Base-by-base conservation (phyloP, 1,139 yeast genomes). In the Magnusiomyces sp. region DNA sequence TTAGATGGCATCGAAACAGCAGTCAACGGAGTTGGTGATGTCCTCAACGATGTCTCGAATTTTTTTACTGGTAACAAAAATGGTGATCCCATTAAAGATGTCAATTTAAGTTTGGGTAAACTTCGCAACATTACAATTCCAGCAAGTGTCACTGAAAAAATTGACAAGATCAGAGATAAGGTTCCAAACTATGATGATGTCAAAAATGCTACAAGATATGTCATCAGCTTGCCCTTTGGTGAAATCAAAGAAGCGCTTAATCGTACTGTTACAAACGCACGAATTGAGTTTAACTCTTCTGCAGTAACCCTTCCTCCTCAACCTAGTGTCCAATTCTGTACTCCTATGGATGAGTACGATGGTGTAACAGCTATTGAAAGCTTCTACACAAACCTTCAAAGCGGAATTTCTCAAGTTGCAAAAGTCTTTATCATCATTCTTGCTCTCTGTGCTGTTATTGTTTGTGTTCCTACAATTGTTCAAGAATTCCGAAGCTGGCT, bases 51-150 rank as follows among this genome's bases (percentile, higher is more conserved):
- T 33, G 71, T 87, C 1, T 76, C 77, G 46, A 67, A 69, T 43
- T 72, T 84, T 40, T 81, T 90, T 58, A 70, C 76, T 1, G 81
- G 77, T 16, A 70, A 71, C 29, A 40, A 40, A 20, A 68, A 68
- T 47, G 65, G 66, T 14, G 59, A 67, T 31, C 6, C 51, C 50
- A 27, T 41, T 55, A 67, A 68, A 29, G 42, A 67, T 32, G 62
- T 92, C 14, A 77, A 81, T 57, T 60, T 84, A 32, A 81, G 94
- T 0, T 72, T 87, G 1, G 62, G 68, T 2, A 67, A 76, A 0
- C 70, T 90, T 55, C 68, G 73, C 50, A 71, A 81, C 53, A 65
- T 92, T 49, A 63, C 75, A 13, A 83, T 92, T 5, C 88, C 96
- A 1, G 59, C 75, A 0, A 67, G 79, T 0, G 77, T 87, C 39